Percentiles rank a stretch among this genome's conserved stretches.
These are phyloP conservation scores for Diutina mesorugosa DNA, from an alignment of 1,139 yeast genomes.

Conservation along the genomic window DNA sequence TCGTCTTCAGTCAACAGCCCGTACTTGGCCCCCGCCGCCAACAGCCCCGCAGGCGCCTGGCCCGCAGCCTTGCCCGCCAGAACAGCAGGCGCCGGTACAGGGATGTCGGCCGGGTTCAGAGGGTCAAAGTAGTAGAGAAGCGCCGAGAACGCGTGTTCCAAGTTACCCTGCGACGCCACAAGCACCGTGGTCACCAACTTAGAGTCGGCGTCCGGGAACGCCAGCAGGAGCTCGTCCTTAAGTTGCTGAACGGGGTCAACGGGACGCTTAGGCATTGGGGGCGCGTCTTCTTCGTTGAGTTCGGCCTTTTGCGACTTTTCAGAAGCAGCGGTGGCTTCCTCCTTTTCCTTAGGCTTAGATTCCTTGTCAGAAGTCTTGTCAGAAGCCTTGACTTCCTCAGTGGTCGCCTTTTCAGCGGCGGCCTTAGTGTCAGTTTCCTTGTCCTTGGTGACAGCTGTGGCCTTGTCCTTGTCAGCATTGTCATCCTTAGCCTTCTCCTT, in stretches of 20 bases:
- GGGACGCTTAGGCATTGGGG: conserved; percentile 68
- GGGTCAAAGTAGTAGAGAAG: conserved; percentile 75
- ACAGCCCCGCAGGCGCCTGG: background rate
- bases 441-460: background rate
- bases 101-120: conserved; percentile 29
- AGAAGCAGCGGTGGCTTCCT: background rate
- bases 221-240: conserved; percentile 51
- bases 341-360: background rate
- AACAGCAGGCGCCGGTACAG: conserved; percentile 2
- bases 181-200: conserved; percentile 63
- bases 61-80: background rate
- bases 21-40: conserved; percentile 1
- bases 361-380: background rate
- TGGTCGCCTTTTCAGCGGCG: conserved; percentile 4
- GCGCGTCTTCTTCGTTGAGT: conserved; percentile 24
- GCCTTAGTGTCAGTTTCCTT: background rate
- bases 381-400: conserved; percentile 4
- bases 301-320: background rate
- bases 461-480: background rate
- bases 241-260: conserved; percentile 41
- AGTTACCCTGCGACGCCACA: conserved; percentile 70
- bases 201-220: conserved; percentile 69
- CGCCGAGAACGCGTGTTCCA: conserved; percentile 85
- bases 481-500: background rate
- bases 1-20: conserved; percentile 51